Evolutionary conservation across 2,329 filamentous ascomycete genomes (phyloP).

Genomic region (Nemania diffusa): DNA sequence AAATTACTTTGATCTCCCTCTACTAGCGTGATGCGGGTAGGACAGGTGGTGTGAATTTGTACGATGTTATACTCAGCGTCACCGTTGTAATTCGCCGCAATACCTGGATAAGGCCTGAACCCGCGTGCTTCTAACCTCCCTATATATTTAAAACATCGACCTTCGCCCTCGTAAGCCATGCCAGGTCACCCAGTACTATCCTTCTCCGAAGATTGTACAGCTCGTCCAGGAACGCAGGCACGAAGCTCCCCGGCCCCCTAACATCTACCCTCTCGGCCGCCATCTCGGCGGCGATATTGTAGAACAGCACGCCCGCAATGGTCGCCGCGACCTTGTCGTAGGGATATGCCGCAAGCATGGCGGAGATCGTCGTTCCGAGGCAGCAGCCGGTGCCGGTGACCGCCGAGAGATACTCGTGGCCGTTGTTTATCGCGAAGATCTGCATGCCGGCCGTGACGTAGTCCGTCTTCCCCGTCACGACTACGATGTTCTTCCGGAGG

Average conservation of each 20-base stretch:
- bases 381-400: slow-evolving; percentile 88
- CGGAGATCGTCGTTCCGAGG: slow-evolving; percentile 82
- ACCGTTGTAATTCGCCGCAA: too few species aligned
- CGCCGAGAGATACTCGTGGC: slow-evolving; percentile 74
- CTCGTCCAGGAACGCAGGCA: slow-evolving; percentile 85
- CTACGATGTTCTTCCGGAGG: slow-evolving; percentile 75
- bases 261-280: slow-evolving; percentile 74
- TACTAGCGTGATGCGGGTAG: too few species aligned
- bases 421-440: slow-evolving; percentile 78
- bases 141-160: slow-evolving; percentile 53
- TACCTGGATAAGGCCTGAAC: background rate
- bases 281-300: slow-evolving; percentile 77
- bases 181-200: slow-evolving; percentile 58
- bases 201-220: slow-evolving; percentile 62
- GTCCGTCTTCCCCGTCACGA: slow-evolving; percentile 85
- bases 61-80: too few species aligned
- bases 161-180: slow-evolving; percentile 65
- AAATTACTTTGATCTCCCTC: too few species aligned
- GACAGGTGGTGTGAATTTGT: too few species aligned
- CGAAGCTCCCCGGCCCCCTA: slow-evolving; percentile 84
- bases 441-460: slow-evolving; percentile 78
- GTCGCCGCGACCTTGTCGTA: slow-evolving; percentile 77
- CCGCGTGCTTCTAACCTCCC: too few species aligned
- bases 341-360: slow-evolving; percentile 72
- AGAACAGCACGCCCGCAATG: slow-evolving; percentile 78